Evolutionary conservation across 208 protist genomes (phyloP).

Genomic region (Trichomonas vaginalis): DNA sequence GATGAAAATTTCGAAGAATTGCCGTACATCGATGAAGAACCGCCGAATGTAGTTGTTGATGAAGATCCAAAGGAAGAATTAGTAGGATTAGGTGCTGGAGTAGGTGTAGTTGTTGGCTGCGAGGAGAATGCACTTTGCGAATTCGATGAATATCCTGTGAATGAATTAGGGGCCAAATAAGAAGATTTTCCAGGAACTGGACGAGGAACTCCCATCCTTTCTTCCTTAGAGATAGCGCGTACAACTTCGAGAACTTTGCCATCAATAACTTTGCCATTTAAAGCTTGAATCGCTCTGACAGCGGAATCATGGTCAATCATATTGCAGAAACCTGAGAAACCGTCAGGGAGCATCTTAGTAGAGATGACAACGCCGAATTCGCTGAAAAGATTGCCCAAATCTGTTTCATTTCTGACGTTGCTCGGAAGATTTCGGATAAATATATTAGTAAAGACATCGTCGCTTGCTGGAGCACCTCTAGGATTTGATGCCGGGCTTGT

Average conservation of each 20-base stretch:
- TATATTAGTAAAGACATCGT: background rate
- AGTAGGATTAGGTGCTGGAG: no score
- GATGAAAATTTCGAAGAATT: background rate
- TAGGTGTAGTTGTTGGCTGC: background rate
- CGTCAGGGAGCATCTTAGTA: background rate
- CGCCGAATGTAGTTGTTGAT: background rate
- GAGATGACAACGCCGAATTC: background rate
- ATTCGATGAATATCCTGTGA: background rate
- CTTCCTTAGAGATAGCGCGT: background rate
- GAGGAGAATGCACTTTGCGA: background rate
- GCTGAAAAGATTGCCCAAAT: background rate
- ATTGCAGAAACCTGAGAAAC: background rate
- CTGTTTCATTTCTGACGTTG: background rate
- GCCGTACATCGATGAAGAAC: background rate
- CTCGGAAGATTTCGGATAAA: background rate
- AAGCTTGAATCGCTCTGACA: background rate
- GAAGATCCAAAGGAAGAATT: background rate
- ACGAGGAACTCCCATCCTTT: background rate
- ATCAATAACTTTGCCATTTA: background rate
- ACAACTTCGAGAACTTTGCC: background rate
- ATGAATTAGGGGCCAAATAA: background rate
- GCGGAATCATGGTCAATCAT: background rate
- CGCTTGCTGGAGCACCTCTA: background rate
- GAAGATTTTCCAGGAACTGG: background rate
- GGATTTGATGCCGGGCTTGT: background rate